phyloP scores from a whole-genome alignment of 2,329 filamentous ascomycete species.

The Drechmeria coniospora region DNA sequence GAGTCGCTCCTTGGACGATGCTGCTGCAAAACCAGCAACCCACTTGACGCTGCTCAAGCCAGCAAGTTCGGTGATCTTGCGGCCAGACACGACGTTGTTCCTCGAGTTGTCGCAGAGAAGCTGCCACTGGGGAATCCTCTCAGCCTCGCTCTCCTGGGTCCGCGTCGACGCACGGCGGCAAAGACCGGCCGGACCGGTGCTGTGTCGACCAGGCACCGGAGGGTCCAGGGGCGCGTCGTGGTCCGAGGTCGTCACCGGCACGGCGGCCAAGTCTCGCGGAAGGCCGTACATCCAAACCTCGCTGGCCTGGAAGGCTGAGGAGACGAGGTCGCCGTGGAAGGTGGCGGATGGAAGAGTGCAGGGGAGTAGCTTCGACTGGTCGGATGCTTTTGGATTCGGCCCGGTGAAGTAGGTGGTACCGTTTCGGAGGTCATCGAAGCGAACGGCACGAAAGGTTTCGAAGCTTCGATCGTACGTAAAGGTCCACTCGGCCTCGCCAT shows the following conservation, averaged over 20 bases:
- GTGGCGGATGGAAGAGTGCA: conserved; percentile 55
- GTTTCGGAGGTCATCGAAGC: conserved; percentile 58
- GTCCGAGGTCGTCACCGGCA: conserved; percentile 26
- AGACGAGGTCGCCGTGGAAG: conserved; percentile 55
- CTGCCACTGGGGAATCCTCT: conserved; percentile 50
- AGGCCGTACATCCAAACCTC: conserved; percentile 70
- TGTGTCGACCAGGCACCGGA: conserved; percentile 14
- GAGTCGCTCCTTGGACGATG: conserved; percentile 38
- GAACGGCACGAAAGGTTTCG: conserved; percentile 63
- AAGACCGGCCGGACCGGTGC: conserved; percentile 12
- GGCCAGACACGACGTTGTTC: conserved; percentile 56
- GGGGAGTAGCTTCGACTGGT: conserved; percentile 46
- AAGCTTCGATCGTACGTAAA: conserved; percentile 66
- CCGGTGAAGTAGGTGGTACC: conserved; percentile 70
- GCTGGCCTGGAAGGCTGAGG: conserved; percentile 55
- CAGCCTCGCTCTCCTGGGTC: conserved; percentile 13
- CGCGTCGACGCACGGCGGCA: conserved; percentile 17
- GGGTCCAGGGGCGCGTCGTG: conserved; percentile 8
- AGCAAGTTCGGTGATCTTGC: conserved; percentile 46
- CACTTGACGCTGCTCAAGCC: conserved; percentile 57
- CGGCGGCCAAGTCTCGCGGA: conserved; percentile 54
- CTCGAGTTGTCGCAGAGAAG: conserved; percentile 50
- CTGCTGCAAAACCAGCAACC: conserved; percentile 41
- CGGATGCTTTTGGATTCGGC: conserved; percentile 37
- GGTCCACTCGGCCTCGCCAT: conserved; percentile 57